These are phyloP conservation scores for Miamiensis avidus DNA, from an alignment of 169 alveolate genomes.

Conservation along the genomic window DNA sequence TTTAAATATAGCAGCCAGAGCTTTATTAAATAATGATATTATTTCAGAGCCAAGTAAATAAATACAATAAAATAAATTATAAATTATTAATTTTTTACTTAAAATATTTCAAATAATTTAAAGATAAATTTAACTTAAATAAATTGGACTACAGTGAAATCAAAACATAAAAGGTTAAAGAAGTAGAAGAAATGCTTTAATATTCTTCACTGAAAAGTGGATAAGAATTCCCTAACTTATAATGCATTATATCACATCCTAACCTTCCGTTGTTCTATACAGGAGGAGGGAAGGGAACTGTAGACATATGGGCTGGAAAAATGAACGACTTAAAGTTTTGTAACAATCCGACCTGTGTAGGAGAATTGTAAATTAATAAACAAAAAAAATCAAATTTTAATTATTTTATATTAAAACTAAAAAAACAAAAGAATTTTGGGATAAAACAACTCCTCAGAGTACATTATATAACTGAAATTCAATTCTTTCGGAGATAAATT, in stretches of 20 bases:
- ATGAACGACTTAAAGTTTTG: neutral
- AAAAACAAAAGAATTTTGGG: neutral
- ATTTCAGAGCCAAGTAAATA: neutral
- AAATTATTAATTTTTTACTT: too few species aligned
- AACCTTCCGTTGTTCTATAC: neutral
- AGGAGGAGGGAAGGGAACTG: neutral
- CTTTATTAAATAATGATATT: too few species aligned
- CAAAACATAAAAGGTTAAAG: neutral
- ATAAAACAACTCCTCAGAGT: neutral
- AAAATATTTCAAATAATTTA: too few species aligned
- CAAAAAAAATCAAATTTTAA: too few species aligned
- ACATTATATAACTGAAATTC: neutral
- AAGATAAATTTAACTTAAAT: too few species aligned
- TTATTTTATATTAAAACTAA: too few species aligned
- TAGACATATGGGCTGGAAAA: neutral
- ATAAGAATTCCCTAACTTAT: neutral
- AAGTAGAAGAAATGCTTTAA: neutral
- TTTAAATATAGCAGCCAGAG: neutral
- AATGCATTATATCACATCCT: neutral
- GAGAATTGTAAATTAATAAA: too few species aligned
- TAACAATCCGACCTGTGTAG: too few species aligned
- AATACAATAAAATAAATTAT: too few species aligned
- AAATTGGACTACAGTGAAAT: neutral
- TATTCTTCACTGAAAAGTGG: neutral
- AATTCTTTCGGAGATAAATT: neutral